Evolutionary conservation across 2,329 filamentous ascomycete genomes (phyloP).

Genomic region (Neospermospora avenae): DNA sequence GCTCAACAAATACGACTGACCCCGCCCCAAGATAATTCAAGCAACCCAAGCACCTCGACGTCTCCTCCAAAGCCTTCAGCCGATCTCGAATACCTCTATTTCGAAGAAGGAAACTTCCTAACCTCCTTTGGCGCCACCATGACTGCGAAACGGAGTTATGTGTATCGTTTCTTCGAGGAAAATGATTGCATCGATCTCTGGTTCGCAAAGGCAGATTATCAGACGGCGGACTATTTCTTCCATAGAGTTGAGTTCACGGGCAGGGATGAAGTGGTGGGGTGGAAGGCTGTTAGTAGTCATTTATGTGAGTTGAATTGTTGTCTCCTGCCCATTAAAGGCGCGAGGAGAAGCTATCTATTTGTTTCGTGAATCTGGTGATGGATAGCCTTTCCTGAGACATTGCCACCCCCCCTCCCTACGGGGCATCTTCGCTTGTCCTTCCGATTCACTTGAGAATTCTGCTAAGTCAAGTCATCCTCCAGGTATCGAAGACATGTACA

Average conservation of each 20-base stretch:
- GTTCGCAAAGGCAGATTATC: slow-evolving; percentile 64
- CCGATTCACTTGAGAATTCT: not conserved
- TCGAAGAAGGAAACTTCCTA: slow-evolving; percentile 64
- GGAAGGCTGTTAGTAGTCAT: slow-evolving; percentile 65
- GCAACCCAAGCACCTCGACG: not conserved
- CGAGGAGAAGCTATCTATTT: no score
- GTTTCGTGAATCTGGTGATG: no score
- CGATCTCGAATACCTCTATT: slow-evolving; percentile 58
- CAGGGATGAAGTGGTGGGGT: slow-evolving; percentile 32
- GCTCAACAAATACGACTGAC: not conserved
- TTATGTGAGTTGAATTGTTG: slow-evolving; percentile 58
- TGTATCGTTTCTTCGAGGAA: slow-evolving; percentile 66
- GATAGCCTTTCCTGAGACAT: no score
- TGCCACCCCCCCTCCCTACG: no score
- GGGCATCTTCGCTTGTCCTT: not conserved
- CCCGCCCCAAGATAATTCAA: not conserved
- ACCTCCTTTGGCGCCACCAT: slow-evolving; percentile 41
- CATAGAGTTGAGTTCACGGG: slow-evolving; percentile 63
- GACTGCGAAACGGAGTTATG: slow-evolving; percentile 48
- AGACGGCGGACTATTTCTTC: slow-evolving; percentile 69
- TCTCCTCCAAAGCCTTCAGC: slow-evolving; percentile 16
- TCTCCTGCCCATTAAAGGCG: no score
- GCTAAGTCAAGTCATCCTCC: not conserved
- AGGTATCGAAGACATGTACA: slow-evolving; percentile 63
- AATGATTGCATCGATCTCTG: slow-evolving; percentile 64